Conservation (phyloP, 2,329 filamentous ascomycete genomes). For the Aspergillus sp. region DNA sequence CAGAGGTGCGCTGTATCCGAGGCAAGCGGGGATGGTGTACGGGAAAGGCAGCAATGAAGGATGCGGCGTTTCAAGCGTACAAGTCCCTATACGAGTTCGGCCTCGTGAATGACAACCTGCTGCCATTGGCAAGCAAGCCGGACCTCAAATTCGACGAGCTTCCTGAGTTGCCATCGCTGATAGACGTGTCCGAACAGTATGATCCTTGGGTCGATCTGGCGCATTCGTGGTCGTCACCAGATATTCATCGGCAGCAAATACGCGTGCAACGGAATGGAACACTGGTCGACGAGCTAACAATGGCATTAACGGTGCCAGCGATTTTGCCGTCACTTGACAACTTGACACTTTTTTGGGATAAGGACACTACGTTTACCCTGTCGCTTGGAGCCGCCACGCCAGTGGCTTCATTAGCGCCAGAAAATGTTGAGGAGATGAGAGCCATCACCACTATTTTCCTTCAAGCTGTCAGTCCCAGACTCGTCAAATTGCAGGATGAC, state of each 20-base stretch:
- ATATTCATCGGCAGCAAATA: conserved; percentile 15
- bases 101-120: conserved; percentile 66
- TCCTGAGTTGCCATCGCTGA: conserved; percentile 11
- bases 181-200: conserved; percentile 18
- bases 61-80: conserved; percentile 77
- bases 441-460: conserved; percentile 22
- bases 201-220: conserved; percentile 23
- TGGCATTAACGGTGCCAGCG: conserved; percentile 15
- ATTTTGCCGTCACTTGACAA: conserved; percentile 9
- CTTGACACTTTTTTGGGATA: conserved; percentile 22
- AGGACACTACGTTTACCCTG: conserved; percentile 12
- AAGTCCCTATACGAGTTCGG: conserved; percentile 57
- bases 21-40: conserved; percentile 55
- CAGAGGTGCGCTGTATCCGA: conserved; percentile 45
- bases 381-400: conserved; percentile 9
- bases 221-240: conserved; percentile 14
- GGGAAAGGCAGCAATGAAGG: conserved; percentile 64
- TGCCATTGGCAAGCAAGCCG: conserved; percentile 46
- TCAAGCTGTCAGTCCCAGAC: conserved; percentile 12
- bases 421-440: conserved; percentile 21
- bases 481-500: conserved; percentile 8
- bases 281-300: conserved; percentile 8
- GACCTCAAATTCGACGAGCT: conserved; percentile 10
- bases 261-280: conserved; percentile 9
- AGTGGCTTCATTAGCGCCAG: conserved; percentile 4